A percentile compares a stretch with the other conserved stretches of the same genome.
Conservation (phyloP, 176 grass and related monocot species). For the Rhynchospora pubera region DNA sequence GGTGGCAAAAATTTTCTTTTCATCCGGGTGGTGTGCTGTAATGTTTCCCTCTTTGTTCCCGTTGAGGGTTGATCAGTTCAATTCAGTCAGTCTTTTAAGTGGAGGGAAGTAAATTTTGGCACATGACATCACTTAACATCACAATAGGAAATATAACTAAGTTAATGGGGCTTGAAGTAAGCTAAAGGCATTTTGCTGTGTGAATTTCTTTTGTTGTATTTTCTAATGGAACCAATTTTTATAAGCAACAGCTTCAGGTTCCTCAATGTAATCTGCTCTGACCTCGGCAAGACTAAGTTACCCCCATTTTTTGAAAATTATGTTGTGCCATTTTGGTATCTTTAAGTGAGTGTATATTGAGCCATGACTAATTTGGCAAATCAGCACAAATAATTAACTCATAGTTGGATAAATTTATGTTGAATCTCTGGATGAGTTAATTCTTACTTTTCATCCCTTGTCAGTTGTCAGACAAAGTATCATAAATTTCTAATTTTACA, state of each 20-base stretch:
- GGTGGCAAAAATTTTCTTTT: too few relatives aligned
- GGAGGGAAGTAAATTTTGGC: background rate
- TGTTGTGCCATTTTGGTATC: background rate
- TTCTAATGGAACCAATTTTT: background rate
- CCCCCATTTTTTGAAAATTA: background rate
- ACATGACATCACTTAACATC: background rate
- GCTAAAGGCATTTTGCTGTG: background rate
- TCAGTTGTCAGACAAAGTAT: background rate
- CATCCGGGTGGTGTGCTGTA: too few relatives aligned
- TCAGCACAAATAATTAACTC: background rate
- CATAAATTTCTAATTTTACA: background rate
- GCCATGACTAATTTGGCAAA: background rate
- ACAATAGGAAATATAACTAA: background rate
- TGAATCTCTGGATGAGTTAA: background rate
- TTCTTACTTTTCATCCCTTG: background rate
- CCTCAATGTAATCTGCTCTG: background rate
- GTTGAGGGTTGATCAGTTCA: background rate
- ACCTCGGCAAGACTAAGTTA: background rate
- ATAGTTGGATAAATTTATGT: background rate
- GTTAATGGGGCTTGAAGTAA: background rate
- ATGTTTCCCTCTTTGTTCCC: background rate
- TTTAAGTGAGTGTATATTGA: background rate
- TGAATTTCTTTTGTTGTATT: background rate
- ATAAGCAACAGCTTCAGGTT: too few relatives aligned
- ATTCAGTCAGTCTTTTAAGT: background rate